Base-by-base conservation (phyloP, 352 stramenopile species). In the Phytophthora cryptogea region DNA sequence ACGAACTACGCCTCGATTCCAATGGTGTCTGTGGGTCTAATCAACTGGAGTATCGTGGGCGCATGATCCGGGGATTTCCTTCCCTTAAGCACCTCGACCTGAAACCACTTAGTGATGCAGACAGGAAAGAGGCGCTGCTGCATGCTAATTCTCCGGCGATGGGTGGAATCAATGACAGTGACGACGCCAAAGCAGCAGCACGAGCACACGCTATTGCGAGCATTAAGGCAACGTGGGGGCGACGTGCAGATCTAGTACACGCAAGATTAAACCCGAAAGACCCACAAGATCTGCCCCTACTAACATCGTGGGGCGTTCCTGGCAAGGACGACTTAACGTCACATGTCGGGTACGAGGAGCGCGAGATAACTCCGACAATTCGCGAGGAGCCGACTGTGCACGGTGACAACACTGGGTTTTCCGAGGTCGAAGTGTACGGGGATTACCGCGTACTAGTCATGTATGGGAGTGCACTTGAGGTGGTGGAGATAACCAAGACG, bases 41-140 rank as follows among this genome's bases (percentile, higher is more conserved):
- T 31, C 75, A 65, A 23, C 51, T 47, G 13, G 71, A 81, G 54
- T 96, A 96, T 66, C 81, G 88, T 5, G 65, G 57, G 0, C 79
- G 70, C 10, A 83, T 95, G 66, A 87, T 95, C 36, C 73, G 76
- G 9, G 70, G 60, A n/a, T 90, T 95, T 39, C 81, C 83, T 14
- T 74, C 68, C 3, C 69, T 97, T 10, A 83, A 91, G 41, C 83
- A 96, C 49, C 54, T 97, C n/a, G 90, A 97, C 51, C 58, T 97
- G 5, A 83, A 83, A 14, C 72, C 77, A 1, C 63, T 97, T 16
- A 90, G 69, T 17, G 89, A 95, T 23, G 60, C 81, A 4, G 90
- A 97, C 44, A 70, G 86, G 5, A 86, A 83, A 60, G 74, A 91
- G 39, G 73, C 56, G 11, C 23, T 70, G 7, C 26, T 70, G 1